Conservation (phyloP, 1,284 basidiomycete species). For the Leccinum huronense region DNA sequence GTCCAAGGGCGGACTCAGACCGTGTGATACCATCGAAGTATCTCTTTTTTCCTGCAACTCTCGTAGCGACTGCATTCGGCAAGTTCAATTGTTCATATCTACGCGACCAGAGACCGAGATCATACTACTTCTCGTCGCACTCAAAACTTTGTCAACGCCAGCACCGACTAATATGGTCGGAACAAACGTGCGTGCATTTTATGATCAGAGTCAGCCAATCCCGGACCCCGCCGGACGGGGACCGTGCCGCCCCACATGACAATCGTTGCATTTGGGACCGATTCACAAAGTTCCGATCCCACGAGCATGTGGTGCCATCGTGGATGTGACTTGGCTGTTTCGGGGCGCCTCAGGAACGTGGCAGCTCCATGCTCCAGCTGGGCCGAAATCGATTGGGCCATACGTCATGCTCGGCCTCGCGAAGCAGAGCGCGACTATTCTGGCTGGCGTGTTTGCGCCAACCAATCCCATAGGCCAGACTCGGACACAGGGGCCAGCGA, state of each 20-base stretch:
- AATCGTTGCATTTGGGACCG: background rate
- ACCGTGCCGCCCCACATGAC: background rate
- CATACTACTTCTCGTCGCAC: background rate
- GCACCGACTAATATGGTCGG: background rate
- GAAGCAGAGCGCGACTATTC: background rate
- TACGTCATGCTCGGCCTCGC: background rate
- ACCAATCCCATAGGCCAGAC: background rate
- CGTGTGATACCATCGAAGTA: background rate
- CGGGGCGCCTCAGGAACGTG: background rate
- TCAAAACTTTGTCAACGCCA: conserved; percentile 1
- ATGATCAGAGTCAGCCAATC: background rate
- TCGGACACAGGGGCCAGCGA: background rate
- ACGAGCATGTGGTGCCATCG: background rate
- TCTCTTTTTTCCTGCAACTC: background rate
- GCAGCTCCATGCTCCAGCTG: background rate
- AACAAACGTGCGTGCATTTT: background rate
- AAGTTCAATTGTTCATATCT: conserved; percentile 1
- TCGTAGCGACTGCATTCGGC: background rate
- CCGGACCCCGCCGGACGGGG: background rate
- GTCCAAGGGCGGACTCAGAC: background rate
- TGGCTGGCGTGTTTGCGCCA: background rate
- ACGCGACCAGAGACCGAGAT: background rate
- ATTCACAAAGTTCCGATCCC: background rate
- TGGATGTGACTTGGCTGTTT: background rate
- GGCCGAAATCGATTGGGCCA: background rate